These are phyloP conservation scores for Pleodorina starrii DNA, from an alignment of 139 green algal genomes.

Conservation along the genomic window DNA sequence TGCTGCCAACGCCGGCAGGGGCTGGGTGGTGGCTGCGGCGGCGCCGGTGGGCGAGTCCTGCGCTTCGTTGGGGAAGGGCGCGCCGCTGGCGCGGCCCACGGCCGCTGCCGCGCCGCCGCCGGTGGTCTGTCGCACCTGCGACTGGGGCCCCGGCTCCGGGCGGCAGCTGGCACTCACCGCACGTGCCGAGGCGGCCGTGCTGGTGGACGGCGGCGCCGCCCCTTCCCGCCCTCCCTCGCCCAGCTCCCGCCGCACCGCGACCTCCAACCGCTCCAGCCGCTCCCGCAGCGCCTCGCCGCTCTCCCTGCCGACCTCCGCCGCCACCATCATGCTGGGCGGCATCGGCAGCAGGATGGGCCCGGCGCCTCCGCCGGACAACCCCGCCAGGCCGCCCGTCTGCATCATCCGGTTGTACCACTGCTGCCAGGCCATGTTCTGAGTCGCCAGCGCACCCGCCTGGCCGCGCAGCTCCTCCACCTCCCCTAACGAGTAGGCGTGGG, in stretches of 20 bases:
- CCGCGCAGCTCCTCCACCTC: background rate
- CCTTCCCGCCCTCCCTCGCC: background rate
- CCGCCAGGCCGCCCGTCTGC: background rate
- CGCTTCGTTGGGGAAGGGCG: background rate
- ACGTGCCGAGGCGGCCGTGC: background rate
- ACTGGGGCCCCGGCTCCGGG: slow-evolving; percentile 8
- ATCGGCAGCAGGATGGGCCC: background rate
- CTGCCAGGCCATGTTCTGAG: slow-evolving; percentile 5
- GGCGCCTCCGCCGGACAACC: background rate
- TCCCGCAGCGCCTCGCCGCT: slow-evolving; percentile 11
- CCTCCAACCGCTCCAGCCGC: slow-evolving; percentile 14
- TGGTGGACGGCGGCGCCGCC: background rate
- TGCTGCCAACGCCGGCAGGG: too few relatives aligned
- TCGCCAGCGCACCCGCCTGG: background rate
- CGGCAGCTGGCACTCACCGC: slow-evolving; percentile 10
- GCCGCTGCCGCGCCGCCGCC: too few relatives aligned
- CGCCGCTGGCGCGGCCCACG: slow-evolving; percentile 16
- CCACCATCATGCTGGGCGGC: background rate
- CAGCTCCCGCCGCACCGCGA: background rate
- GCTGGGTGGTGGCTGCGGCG: too few relatives aligned
- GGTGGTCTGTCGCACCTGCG: background rate
- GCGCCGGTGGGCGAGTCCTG: background rate
- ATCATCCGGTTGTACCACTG: slow-evolving; percentile 6
- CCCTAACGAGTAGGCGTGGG: too few relatives aligned
- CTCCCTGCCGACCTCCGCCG: background rate